Conservation (phyloP, 2,329 filamentous ascomycete species). For the Lojkania enalia region DNA sequence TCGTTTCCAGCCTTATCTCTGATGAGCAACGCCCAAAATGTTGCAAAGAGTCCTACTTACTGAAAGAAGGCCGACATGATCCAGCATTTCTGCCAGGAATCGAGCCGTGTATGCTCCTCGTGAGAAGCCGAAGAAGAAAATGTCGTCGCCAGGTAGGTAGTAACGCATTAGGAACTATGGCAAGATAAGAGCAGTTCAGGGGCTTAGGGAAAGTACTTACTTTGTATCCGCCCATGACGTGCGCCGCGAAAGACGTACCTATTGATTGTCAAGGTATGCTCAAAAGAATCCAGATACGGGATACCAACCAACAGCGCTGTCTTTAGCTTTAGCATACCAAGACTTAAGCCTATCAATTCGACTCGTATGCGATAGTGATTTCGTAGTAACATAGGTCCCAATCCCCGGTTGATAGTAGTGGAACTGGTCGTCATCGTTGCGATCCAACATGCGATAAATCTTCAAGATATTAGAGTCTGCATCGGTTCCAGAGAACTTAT, state of each 20-base stretch:
- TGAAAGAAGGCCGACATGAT: conserved; percentile 76
- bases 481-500: conserved; percentile 47
- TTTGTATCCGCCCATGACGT: conserved; percentile 81
- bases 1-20: conserved; percentile 74
- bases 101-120: conserved; percentile 56
- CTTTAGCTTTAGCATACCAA: conserved; percentile 73
- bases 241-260: conserved; percentile 78
- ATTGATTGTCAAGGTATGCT: conserved; percentile 6
- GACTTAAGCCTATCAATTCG: conserved; percentile 61
- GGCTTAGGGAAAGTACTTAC: conserved; percentile 67
- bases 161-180: conserved; percentile 53
- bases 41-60: conserved; percentile 20
- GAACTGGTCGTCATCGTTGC: conserved; percentile 62
- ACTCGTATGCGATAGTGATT: conserved; percentile 62
- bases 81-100: conserved; percentile 75
- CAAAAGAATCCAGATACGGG: background rate
- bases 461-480: conserved; percentile 60
- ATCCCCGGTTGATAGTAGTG: conserved; percentile 58
- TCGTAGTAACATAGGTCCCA: conserved; percentile 70
- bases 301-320: conserved; percentile 65
- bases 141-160: conserved; percentile 52
- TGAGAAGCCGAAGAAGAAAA: conserved; percentile 56
- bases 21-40: no score
- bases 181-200: background rate
- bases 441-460: conserved; percentile 70